Base-by-base conservation (phyloP, 208 protist species). In the Lotmaria passim region DNA sequence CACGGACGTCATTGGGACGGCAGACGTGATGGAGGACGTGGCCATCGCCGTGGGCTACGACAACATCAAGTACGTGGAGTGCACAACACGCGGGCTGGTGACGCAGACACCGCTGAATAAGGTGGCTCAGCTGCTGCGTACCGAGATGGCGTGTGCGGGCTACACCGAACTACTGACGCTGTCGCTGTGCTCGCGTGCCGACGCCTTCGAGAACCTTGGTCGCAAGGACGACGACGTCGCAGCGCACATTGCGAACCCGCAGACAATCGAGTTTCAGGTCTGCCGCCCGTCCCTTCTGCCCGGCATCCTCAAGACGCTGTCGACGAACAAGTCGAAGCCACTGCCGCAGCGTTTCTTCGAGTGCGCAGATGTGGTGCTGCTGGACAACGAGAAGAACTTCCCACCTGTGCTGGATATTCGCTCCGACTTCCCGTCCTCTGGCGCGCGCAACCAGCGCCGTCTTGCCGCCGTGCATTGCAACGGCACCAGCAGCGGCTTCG, bases 21-120 rank as follows among this genome's bases (percentile, higher is more conserved):
- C 91, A 43, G 99, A 99, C 81, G 81, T 99, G 46, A 95, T 99
- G 80, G 99, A 99, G 76, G 98, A 99, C 86, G 96, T 99, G 31
- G 98, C 95, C 11, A 98, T 99, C 65, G 95, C 96, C 30, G 99
- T 98, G 76, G 98, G 98, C 41, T 99, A 96, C 82, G 95, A 99
- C 73, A 99, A 99, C 69, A 94, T 99, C 28, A 63, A 73, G 38
- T 80, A 89, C 56, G 82, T 78, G 21, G 79, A 95, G 55, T 96
- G 96, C 55, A 61, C 60, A 3, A 93, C 91, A 28, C 67, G 64
- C 28, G 98, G 93, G 26, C 61, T 83, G 31, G 98, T 97, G 34
- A 86, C 75, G 50, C 96, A 98, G 84, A 89, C 93, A 34, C 93
- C 93, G n/a, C 30, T 97, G 23, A 98, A 94, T 73, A 97, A 98